Percentiles rank a stretch among this genome's conserved stretches.
Evolutionary conservation across 1,284 basidiomycete genomes (phyloP).

Genomic region (Tylopilus sp.): DNA sequence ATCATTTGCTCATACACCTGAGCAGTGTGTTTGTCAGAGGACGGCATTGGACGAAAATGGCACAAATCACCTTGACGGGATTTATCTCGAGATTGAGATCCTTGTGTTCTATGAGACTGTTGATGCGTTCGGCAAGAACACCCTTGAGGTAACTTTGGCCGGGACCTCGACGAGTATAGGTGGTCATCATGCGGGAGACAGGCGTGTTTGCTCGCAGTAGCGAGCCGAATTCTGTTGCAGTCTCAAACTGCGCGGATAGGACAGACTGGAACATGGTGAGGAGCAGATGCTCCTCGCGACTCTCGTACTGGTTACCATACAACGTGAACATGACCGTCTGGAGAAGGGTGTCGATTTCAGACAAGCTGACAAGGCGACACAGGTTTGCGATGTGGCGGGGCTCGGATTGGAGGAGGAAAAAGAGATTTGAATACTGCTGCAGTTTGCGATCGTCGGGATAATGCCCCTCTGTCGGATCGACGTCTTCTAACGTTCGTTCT

Average conservation of each 20-base stretch:
- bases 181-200: slow-evolving; percentile 99
- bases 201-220: slow-evolving; percentile 97
- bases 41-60: not conserved
- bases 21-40: not conserved
- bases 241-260: slow-evolving; percentile 97
- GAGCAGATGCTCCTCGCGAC: slow-evolving; percentile 95
- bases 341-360: slow-evolving; percentile 97
- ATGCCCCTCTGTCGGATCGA: slow-evolving; percentile 84
- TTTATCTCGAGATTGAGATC: slow-evolving; percentile 99
- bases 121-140: slow-evolving; percentile 95
- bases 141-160: slow-evolving; percentile 98
- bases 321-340: slow-evolving; percentile 99
- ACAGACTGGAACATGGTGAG: slow-evolving; percentile 99
- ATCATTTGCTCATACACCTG: slow-evolving; percentile 99
- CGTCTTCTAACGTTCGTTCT: slow-evolving; percentile 91
- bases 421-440: slow-evolving; percentile 96
- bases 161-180: slow-evolving; percentile 96
- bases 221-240: slow-evolving; percentile 95
- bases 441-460: slow-evolving; percentile 93
- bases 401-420: slow-evolving; percentile 97
- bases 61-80: slow-evolving; percentile 79
- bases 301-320: slow-evolving; percentile 99
- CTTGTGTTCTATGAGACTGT: slow-evolving; percentile 97
- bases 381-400: slow-evolving; percentile 95
- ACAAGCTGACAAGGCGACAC: slow-evolving; percentile 93